These are phyloP conservation scores for Boletus sensibilis DNA, from an alignment of 768 basidiomycete species.

Conservation along the genomic window DNA sequence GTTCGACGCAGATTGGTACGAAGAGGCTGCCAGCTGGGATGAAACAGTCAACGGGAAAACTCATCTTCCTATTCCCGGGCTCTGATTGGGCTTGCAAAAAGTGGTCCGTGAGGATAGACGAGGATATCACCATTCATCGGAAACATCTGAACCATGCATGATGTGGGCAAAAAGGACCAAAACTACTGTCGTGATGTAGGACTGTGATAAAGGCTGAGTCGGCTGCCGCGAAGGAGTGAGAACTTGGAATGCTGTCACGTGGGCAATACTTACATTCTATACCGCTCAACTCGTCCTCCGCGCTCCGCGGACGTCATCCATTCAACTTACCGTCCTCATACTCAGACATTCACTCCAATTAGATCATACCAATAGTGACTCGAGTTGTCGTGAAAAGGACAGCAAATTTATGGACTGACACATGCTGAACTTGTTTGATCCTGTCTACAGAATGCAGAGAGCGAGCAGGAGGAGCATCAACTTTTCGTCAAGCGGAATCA, in stretches of 20 bases:
- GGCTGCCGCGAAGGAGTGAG: not conserved
- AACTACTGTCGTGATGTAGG: not conserved
- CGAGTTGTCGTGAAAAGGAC: too few species aligned
- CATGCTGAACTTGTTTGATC: too few species aligned
- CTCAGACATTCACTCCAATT: too few species aligned
- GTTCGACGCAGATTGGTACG: not conserved
- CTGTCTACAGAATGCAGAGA: too few species aligned
- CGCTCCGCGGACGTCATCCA: not conserved
- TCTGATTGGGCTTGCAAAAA: not conserved
- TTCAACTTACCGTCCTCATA: too few species aligned
- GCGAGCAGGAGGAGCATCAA: too few species aligned
- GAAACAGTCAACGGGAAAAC: not conserved
- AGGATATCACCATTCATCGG: not conserved
- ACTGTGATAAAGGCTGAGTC: not conserved
- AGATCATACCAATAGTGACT: too few species aligned
- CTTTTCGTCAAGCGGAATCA: too few species aligned
- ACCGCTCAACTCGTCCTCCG: not conserved
- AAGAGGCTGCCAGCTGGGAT: not conserved
- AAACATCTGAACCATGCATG: not conserved
- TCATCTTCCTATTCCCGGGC: not conserved
- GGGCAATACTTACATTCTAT: not conserved
- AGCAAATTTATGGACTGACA: too few species aligned
- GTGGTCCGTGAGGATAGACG: not conserved
- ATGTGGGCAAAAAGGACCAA: not conserved
- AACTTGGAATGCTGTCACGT: not conserved